These are phyloP conservation scores for Mrakia blollopis DNA, from an alignment of 768 basidiomycete species.

Conservation along the genomic window DNA sequence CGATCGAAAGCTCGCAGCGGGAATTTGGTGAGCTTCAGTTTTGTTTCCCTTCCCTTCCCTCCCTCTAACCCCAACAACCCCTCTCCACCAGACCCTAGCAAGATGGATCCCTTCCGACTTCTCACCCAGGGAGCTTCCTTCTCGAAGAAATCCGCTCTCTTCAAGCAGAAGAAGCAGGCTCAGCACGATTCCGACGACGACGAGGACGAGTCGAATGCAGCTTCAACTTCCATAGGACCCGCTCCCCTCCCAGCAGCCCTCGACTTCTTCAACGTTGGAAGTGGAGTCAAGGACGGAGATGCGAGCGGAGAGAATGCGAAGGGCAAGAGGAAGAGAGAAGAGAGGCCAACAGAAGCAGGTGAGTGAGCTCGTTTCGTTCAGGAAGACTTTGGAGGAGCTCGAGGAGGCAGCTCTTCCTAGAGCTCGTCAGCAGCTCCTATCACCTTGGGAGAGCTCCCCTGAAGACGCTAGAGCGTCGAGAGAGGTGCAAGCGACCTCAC, in stretches of 20 bases:
- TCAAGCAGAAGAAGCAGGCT: slow-evolving; percentile 26
- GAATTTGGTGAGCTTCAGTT: neutral
- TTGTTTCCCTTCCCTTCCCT: neutral
- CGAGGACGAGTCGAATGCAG: neutral
- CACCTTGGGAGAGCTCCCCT: neutral
- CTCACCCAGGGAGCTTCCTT: slow-evolving; percentile 79
- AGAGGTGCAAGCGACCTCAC: neutral
- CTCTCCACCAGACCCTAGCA: neutral
- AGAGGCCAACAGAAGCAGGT: slow-evolving; percentile 12
- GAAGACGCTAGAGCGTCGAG: neutral
- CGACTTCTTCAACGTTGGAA: slow-evolving; percentile 84
- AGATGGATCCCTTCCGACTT: slow-evolving; percentile 82
- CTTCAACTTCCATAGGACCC: neutral
- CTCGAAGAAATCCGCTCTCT: slow-evolving; percentile 52
- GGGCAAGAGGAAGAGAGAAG: slow-evolving; percentile 36
- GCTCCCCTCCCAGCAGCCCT: slow-evolving; percentile 63
- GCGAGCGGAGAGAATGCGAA: slow-evolving; percentile 38
- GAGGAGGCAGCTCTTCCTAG: neutral
- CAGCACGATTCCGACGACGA: slow-evolving; percentile 6
- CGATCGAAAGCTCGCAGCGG: neutral
- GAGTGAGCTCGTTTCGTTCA: neutral
- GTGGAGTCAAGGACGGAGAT: slow-evolving; percentile 45
- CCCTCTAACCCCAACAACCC: neutral
- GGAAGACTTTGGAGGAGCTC: neutral
- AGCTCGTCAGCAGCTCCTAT: neutral